These are phyloP conservation scores for Aspergillus haitiensis DNA, from an alignment of 495 filamentous ascomycete genomes.

Conservation along the genomic window DNA sequence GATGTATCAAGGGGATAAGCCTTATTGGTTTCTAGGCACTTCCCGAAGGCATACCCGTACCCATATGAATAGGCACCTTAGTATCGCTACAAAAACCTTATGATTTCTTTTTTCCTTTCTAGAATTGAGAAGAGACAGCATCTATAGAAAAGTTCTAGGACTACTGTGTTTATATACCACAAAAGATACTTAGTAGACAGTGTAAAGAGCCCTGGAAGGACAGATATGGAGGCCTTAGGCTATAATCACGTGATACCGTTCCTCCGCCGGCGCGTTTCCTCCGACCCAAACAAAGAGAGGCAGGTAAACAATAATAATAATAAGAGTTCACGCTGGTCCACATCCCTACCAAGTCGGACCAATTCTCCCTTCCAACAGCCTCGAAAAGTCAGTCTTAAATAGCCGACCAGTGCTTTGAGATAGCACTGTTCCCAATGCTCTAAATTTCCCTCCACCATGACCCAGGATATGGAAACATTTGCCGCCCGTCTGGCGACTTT, in stretches of 20 bases:
- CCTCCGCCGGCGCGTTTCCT: conserved; percentile 32
- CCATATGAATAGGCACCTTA: too few relatives aligned
- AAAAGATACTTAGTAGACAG: too few relatives aligned
- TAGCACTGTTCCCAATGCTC: conserved; percentile 8
- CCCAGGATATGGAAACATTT: conserved; percentile 57
- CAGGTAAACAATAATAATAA: conserved; percentile 27
- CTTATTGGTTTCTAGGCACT: too few relatives aligned
- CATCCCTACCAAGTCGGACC: too few relatives aligned
- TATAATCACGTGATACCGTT: conserved; percentile 19
- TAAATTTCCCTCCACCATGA: conserved; percentile 26
- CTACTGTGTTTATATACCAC: too few relatives aligned
- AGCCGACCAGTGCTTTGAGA: not conserved
- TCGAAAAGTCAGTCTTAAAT: not conserved
- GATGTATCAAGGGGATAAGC: too few relatives aligned
- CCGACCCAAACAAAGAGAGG: conserved; percentile 36
- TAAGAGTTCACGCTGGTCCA: too few relatives aligned
- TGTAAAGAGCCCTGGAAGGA: not conserved
- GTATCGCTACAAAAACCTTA: too few relatives aligned
- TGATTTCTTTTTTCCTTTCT: too few relatives aligned
- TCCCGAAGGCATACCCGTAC: too few relatives aligned
- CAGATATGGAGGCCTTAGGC: not conserved
- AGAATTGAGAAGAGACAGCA: too few relatives aligned
- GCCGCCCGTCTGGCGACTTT: conserved; percentile 77
- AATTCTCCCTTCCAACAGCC: not conserved
- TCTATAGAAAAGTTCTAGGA: too few relatives aligned